A percentile compares a stretch with the other conserved stretches of the same genome.
phyloP scores from a whole-genome alignment of 108 stramenopile species.

The Thalassiosira profunda region DNA sequence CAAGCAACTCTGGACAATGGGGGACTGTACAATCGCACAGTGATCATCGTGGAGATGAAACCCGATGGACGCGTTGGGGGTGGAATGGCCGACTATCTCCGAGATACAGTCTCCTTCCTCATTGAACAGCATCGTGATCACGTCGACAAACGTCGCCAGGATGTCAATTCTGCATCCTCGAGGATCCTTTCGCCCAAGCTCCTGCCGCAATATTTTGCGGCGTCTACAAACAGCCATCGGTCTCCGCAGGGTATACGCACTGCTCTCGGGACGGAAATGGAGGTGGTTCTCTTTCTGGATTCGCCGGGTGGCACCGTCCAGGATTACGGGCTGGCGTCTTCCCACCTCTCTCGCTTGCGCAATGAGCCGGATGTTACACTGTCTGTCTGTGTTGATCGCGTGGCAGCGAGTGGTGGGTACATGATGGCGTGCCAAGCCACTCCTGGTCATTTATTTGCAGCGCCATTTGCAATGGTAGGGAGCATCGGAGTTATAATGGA shows the following conservation, averaged over 20 bases:
- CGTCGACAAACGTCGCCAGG: slow-evolving; percentile 35
- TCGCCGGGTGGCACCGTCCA: slow-evolving; percentile 76
- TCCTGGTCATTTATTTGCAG: slow-evolving; percentile 62
- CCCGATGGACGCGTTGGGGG: slow-evolving; percentile 45
- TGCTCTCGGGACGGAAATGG: slow-evolving; percentile 45
- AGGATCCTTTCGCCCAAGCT: not conserved
- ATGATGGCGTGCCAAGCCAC: slow-evolving; percentile 81
- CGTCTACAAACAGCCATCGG: slow-evolving; percentile 14
- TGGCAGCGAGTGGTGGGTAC: slow-evolving; percentile 81
- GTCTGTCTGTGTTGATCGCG: slow-evolving; percentile 61
- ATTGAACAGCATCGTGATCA: slow-evolving; percentile 60
- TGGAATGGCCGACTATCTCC: slow-evolving; percentile 56
- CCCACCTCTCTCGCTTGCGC: slow-evolving; percentile 63
- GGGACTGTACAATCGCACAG: slow-evolving; percentile 55
- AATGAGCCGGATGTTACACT: slow-evolving; percentile 55
- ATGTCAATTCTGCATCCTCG: not conserved
- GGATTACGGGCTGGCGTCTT: slow-evolving; percentile 79
- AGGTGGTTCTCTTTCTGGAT: slow-evolving; percentile 69
- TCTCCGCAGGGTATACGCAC: slow-evolving; percentile 36
- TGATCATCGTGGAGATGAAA: slow-evolving; percentile 69
- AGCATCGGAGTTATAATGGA: slow-evolving; percentile 81
- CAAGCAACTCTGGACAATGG: slow-evolving; percentile 18
- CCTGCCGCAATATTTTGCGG: not conserved
- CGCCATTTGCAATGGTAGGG: slow-evolving; percentile 88
- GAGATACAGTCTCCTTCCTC: slow-evolving; percentile 73